Conservation (phyloP, 805 yeast species). For the Ogataea polymorpha region DNA sequence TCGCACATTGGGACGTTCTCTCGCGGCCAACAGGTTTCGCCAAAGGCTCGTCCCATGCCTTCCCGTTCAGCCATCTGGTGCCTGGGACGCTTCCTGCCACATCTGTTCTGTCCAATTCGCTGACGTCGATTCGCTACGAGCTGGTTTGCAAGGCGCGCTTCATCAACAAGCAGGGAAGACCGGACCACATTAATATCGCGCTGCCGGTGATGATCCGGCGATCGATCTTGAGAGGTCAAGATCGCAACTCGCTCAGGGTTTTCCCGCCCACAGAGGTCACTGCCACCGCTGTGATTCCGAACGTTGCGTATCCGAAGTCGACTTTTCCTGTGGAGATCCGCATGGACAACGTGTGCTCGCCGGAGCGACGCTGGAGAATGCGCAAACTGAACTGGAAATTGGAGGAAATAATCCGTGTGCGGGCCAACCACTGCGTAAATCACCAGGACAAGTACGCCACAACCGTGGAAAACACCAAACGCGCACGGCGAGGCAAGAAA, state of each 20-base stretch:
- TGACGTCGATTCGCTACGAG: conserved; percentile 64
- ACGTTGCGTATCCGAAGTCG: conserved; percentile 84
- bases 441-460: conserved; percentile 52
- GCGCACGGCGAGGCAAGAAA: conserved; percentile 24
- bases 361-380: conserved; percentile 84
- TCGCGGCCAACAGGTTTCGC: conserved; percentile 54
- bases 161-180: conserved; percentile 36
- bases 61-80: conserved; percentile 85
- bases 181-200: conserved; percentile 38
- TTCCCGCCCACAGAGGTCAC: conserved; percentile 95
- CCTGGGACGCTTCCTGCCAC: conserved; percentile 90
- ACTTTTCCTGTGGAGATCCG: conserved; percentile 79
- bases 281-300: conserved; percentile 84
- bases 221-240: conserved; percentile 77
- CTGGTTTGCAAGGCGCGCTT: conserved; percentile 58
- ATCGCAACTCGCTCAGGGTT: conserved; percentile 80
- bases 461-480: conserved; percentile 41
- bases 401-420: conserved; percentile 74
- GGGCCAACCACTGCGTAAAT: conserved; percentile 52
- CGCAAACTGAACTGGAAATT: conserved; percentile 84
- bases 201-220: conserved; percentile 74
- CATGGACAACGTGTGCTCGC: conserved; percentile 64
- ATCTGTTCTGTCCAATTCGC: conserved; percentile 53
- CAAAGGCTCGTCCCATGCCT: conserved; percentile 67
- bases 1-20: conserved; percentile 89